A percentile compares a stretch with the other conserved stretches of the same genome.
Conservation (phyloP, 768 basidiomycete genomes). For the Termitomyces sp. region DNA sequence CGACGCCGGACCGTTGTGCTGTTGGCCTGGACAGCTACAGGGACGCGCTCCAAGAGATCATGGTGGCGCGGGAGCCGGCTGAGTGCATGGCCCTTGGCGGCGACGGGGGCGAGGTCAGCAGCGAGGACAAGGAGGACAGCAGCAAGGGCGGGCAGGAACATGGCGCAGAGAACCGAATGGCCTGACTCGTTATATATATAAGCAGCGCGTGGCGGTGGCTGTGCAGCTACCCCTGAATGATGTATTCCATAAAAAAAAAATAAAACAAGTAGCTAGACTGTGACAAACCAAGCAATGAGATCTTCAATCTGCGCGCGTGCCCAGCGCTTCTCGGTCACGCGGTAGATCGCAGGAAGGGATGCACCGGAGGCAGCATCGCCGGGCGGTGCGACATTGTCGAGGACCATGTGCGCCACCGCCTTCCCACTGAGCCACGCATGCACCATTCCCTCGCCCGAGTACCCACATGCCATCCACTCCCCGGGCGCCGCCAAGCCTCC, state of each 20-base stretch:
- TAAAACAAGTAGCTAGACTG: not conserved
- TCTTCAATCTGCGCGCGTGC: constrained; percentile 35
- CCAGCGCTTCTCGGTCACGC: constrained; percentile 45
- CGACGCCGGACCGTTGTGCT: not conserved
- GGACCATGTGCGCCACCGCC: constrained; percentile 56
- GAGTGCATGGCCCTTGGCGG: constrained; percentile 15
- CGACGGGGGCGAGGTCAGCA: constrained; percentile 11
- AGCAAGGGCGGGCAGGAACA: not conserved
- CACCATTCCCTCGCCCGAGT: constrained; percentile 70
- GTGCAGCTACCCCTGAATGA: not conserved
- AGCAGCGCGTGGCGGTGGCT: constrained; percentile 8
- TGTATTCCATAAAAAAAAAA: not conserved
- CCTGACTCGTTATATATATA: too few relatives aligned
- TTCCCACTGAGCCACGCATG: constrained; percentile 61
- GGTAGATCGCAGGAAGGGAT: constrained; percentile 47
- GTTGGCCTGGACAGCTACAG: not conserved
- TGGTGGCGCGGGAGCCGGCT: constrained; percentile 17
- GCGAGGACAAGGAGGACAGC: constrained; percentile 9
- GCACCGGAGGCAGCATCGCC: too few relatives aligned
- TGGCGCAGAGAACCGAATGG: not conserved
- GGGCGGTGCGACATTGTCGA: too few relatives aligned
- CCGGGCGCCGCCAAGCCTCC: constrained; percentile 33
- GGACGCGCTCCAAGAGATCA: constrained; percentile 14
- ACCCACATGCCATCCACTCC: constrained; percentile 72
- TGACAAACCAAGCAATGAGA: constrained; percentile 15